Conservation (phyloP, 2,329 filamentous ascomycete genomes). For the Penicillium brasilianum region DNA sequence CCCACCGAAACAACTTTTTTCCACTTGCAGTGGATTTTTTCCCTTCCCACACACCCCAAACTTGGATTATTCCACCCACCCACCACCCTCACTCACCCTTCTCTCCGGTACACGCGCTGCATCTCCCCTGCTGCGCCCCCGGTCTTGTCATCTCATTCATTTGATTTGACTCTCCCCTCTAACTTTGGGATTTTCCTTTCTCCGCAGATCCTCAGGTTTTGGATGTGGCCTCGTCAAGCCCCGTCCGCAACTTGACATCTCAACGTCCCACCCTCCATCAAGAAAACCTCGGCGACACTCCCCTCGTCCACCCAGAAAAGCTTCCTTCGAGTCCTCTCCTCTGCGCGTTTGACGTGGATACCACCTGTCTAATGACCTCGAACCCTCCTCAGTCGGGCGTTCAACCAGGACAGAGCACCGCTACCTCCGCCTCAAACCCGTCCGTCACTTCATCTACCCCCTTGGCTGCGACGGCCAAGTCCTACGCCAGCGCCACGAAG, state of each 20-base stretch:
- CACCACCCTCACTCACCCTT: constrained; percentile 3
- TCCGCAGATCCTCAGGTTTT: constrained; percentile 28
- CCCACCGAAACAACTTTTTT: constrained; percentile 32
- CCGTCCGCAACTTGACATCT: constrained; percentile 34
- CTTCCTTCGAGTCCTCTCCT: constrained; percentile 17
- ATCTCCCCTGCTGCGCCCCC: constrained; percentile 27
- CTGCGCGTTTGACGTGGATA: constrained; percentile 35
- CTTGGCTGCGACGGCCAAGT: constrained; percentile 60
- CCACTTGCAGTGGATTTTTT: constrained; percentile 24
- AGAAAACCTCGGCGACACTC: no score
- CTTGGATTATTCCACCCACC: constrained; percentile 13
- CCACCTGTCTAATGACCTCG: constrained; percentile 65
- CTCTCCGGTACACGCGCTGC: constrained; percentile 30
- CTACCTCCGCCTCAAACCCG: constrained; percentile 47
- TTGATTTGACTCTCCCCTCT: constrained; percentile 23
- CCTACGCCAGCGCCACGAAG: constrained; percentile 67
- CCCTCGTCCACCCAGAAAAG: constrained; percentile 11
- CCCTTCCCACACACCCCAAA: constrained; percentile 26
- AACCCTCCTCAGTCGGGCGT: constrained; percentile 55
- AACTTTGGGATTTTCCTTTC: constrained; percentile 21
- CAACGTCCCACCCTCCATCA: no score
- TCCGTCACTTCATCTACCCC: constrained; percentile 50
- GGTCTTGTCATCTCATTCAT: constrained; percentile 29
- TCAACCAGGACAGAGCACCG: constrained; percentile 55
- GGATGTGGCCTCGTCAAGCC: constrained; percentile 32